Evolutionary conservation across 2,329 filamentous ascomycete genomes (phyloP).

Genomic region (Colletotrichum lentis): DNA sequence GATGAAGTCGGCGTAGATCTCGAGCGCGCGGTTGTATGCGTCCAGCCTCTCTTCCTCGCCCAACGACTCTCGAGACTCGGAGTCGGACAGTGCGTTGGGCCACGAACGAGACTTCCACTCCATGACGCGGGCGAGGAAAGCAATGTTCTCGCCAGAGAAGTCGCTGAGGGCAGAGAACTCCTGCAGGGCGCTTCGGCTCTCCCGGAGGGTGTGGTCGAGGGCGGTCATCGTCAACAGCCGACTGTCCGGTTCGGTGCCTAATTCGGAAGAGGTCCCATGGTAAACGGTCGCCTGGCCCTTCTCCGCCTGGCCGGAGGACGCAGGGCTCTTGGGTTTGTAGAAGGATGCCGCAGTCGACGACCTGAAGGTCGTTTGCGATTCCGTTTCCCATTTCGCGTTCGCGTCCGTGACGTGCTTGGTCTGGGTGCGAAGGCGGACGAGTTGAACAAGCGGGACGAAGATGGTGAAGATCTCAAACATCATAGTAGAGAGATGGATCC

Average conservation of each 20-base stretch:
- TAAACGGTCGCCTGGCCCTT: conserved; percentile 46
- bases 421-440: conserved; percentile 42
- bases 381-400: conserved; percentile 45
- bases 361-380: conserved; percentile 40
- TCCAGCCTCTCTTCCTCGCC: background rate
- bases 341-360: conserved; percentile 36
- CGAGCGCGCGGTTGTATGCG: conserved; percentile 56
- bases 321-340: conserved; percentile 37
- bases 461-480: conserved; percentile 64
- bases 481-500: conserved; percentile 60
- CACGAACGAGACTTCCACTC: conserved; percentile 51
- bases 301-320: conserved; percentile 40
- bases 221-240: conserved; percentile 61
- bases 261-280: conserved; percentile 19
- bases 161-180: conserved; percentile 62
- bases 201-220: conserved; percentile 57
- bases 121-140: conserved; percentile 59
- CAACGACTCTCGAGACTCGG: background rate
- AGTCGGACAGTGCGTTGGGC: background rate
- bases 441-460: conserved; percentile 56
- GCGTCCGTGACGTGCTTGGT: conserved; percentile 41
- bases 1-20: conserved; percentile 60
- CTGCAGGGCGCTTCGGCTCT: conserved; percentile 57
- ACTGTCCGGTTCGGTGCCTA: conserved; percentile 45
- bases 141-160: conserved; percentile 67